Percentiles rank a stretch among this genome's conserved stretches.
These are phyloP conservation scores for Arxiozyma telluris DNA, from an alignment of 1,139 yeast genomes.

Conservation along the genomic window DNA sequence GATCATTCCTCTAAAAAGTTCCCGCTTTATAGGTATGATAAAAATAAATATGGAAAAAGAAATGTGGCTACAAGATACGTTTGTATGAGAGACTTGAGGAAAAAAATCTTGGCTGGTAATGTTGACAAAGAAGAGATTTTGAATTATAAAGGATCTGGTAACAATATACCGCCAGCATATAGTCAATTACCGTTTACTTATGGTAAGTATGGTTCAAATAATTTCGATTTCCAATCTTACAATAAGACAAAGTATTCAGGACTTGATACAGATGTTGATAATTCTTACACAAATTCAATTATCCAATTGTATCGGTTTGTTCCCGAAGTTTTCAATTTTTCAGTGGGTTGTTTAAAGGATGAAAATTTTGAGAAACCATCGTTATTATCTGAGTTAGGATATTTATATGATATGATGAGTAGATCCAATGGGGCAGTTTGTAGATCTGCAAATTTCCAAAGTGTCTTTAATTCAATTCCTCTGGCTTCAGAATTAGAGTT, in stretches of 20 bases:
- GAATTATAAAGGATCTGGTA: constrained; percentile 19
- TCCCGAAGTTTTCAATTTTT: constrained; percentile 59
- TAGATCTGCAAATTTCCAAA: constrained; percentile 43
- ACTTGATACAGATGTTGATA: constrained; percentile 75
- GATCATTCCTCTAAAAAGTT: constrained; percentile 8
- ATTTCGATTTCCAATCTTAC: constrained; percentile 82
- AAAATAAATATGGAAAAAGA: constrained; percentile 45
- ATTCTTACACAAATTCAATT: constrained; percentile 71
- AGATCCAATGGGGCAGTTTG: constrained; percentile 58
- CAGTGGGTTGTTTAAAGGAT: constrained; percentile 46
- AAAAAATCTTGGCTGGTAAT: constrained; percentile 7
- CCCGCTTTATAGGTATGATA: constrained; percentile 39
- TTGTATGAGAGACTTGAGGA: constrained; percentile 57
- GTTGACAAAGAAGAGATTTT: constrained; percentile 17
- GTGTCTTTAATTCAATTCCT: constrained; percentile 38
- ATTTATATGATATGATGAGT: constrained; percentile 81
- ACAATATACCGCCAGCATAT: constrained; percentile 60
- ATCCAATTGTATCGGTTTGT: constrained; percentile 76
- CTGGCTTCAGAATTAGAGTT: constrained; percentile 34
- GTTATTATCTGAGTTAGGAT: constrained; percentile 73
- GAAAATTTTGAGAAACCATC: constrained; percentile 48
- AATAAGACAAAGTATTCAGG: constrained; percentile 76
- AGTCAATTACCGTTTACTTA: constrained; percentile 68
- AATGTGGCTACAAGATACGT: constrained; percentile 43
- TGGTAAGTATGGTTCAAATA: constrained; percentile 87